Evolutionary conservation across 2,329 filamentous ascomycete genomes (phyloP), one percentile per base, ranked within the genome.

Genomic region (Ramularia endophylla): DNA sequence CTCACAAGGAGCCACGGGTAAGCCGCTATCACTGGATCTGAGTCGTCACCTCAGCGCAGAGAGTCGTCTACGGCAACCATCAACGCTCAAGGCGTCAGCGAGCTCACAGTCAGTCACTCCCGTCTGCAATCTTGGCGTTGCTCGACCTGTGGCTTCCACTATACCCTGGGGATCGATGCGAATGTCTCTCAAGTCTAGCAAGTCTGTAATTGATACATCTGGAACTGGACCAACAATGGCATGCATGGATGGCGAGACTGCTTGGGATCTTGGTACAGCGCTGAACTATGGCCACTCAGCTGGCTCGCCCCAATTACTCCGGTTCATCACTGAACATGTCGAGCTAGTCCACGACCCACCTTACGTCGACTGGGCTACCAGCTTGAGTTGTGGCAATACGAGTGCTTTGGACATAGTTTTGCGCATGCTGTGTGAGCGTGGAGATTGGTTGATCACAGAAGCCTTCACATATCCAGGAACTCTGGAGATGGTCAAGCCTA

Each of bases 321-420:
- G 49, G 2, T 59, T 52, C 45, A 33, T 61, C 18, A 57, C 54
- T 4, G 56, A 58, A 40, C 56, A 60, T 37, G 44, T 55, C 2
- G 48, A 55, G 27, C 34, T 60, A 5, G 46, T 62, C 12, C 57
- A 63, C 22, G 35, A 58, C 13, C 59, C 59, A 7, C 56, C 53
- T 3, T 61, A 63, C 37, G 33, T 43, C 8, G 58, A 62, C 30
- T 63, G 60, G 59, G 51, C 55, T 19, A 44, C 44, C 15, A 51
- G 46, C 31, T 32, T 62, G 27, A 62, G 58, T 0, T 51, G 52
- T 40, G 60, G 60, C 1, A 57, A 47, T 3, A 60, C 59, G 2
- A 56, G 56, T n/a, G 60, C 58, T 3, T 39, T 62, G 9, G 58
- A 63, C 6, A 53, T 58, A 1, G 47, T 51, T 3, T 44, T 62